These are phyloP conservation scores for Pochonia chlamydosporia DNA, from an alignment of 2,329 filamentous ascomycete genomes.

Conservation along the genomic window DNA sequence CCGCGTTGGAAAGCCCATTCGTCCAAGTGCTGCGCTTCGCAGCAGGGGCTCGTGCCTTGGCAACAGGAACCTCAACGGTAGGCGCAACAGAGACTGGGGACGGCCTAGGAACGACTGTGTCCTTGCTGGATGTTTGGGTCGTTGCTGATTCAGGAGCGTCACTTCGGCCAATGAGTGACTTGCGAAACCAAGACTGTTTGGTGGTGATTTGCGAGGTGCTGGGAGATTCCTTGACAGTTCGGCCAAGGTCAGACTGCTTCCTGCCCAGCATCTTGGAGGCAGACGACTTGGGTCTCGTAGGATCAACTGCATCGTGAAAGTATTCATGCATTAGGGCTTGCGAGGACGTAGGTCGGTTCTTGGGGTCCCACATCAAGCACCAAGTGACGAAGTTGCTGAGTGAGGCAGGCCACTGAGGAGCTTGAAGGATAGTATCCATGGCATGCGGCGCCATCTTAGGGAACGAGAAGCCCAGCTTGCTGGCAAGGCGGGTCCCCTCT, in stretches of 20 bases:
- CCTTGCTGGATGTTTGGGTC: constrained; percentile 41
- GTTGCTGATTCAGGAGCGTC: constrained; percentile 57
- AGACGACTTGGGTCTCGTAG: constrained; percentile 84
- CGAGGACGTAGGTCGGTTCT: constrained; percentile 80
- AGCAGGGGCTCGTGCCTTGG: constrained; percentile 38
- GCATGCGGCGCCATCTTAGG: constrained; percentile 98
- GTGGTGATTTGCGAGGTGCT: constrained; percentile 57
- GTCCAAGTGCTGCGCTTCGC: constrained; percentile 91
- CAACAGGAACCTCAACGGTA: constrained; percentile 30
- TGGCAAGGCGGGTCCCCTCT: constrained; percentile 84
- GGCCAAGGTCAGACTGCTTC: constrained; percentile 81
- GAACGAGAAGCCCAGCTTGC: constrained; percentile 97
- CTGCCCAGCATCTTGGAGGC: constrained; percentile 77
- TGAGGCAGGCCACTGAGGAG: constrained; percentile 85
- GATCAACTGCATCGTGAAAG: constrained; percentile 87
- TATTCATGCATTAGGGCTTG: constrained; percentile 96
- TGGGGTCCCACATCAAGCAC: constrained; percentile 99
- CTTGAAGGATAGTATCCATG: constrained; percentile 87
- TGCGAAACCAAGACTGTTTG: constrained; percentile 95
- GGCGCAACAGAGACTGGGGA: constrained; percentile 37
- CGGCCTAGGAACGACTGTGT: constrained; percentile 37
- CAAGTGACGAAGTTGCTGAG: constrained; percentile 93
- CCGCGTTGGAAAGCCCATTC: constrained; percentile 71
- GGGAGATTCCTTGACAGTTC: constrained; percentile 54
- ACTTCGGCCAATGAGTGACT: constrained; percentile 80